A percentile compares a stretch with the other conserved stretches of the same genome.
phyloP scores from a whole-genome alignment of 257 asterid genomes.

The Anisodus tanguticus region DNA sequence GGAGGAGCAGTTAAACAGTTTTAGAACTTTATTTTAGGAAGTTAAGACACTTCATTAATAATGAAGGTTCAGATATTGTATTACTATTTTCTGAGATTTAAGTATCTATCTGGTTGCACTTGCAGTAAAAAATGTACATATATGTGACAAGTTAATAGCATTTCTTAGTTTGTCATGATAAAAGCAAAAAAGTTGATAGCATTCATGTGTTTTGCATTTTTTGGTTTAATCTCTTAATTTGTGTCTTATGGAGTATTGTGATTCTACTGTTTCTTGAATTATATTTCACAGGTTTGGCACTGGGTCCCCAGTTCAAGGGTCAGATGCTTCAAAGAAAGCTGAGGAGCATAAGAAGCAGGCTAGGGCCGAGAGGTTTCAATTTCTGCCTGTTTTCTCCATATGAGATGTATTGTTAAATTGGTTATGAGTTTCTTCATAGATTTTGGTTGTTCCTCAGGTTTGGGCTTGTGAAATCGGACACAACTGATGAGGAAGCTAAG shows the following conservation, averaged over 20 bases:
- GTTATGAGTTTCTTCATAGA: neutral
- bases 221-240: neutral
- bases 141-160: neutral
- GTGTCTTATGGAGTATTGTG: neutral
- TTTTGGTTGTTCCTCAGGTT: conserved; percentile 53
- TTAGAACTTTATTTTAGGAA: neutral
- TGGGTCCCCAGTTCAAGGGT: conserved; percentile 44
- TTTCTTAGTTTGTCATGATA: neutral
- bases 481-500: conserved; percentile 74
- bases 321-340: conserved; percentile 61
- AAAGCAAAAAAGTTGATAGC: neutral
- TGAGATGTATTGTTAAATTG: conserved; percentile 11
- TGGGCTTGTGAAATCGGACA: conserved; percentile 60
- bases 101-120: neutral
- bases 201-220: neutral
- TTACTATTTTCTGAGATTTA: neutral
- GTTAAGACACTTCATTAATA: neutral
- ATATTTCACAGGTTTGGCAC: conserved; percentile 74
- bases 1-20: neutral
- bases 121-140: neutral
- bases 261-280: neutral
- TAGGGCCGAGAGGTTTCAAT: conserved; percentile 87
- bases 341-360: conserved; percentile 91
- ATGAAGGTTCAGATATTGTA: neutral
- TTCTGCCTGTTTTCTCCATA: neutral